These are phyloP conservation scores for Phytophthora nicotianae DNA, from an alignment of 352 stramenopile species.

Conservation along the genomic window DNA sequence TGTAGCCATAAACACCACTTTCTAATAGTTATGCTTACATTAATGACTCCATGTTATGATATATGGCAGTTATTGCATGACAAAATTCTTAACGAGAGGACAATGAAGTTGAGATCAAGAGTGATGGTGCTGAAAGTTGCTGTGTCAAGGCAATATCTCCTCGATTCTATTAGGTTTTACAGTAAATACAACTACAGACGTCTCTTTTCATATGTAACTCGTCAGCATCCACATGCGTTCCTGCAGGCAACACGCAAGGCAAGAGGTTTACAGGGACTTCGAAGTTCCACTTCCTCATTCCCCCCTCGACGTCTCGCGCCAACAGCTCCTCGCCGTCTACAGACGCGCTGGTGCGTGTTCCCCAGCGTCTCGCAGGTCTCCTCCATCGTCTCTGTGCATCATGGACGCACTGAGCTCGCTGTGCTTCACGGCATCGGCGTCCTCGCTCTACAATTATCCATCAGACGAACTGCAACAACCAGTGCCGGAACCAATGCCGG, in stretches of 20 bases:
- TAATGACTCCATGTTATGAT: not conserved
- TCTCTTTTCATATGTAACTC: not conserved
- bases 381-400: not conserved
- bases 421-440: slow-evolving; percentile 12
- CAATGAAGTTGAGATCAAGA: slow-evolving; percentile 41
- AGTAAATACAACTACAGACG: slow-evolving; percentile 9
- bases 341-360: not conserved
- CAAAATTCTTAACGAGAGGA: not conserved
- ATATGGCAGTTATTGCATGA: slow-evolving; percentile 1
- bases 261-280: slow-evolving; percentile 27
- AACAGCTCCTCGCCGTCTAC: slow-evolving; percentile 1
- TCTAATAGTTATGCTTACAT: not conserved
- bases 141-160: slow-evolving; percentile 32
- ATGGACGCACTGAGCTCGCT: slow-evolving; percentile 24
- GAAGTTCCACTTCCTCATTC: slow-evolving; percentile 29
- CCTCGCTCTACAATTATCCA: slow-evolving; percentile 4
- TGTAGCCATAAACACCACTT: not conserved
- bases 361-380: not conserved
- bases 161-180: slow-evolving; percentile 1
- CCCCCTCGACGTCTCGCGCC: slow-evolving; percentile 25
- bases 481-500: not conserved
- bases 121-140: slow-evolving; percentile 72
- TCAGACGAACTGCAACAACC: slow-evolving; percentile 9
- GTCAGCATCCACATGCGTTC: slow-evolving; percentile 1
- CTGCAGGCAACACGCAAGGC: not conserved